These are phyloP conservation scores for Ramalina intermedia DNA, from an alignment of 495 filamentous ascomycete species.

Conservation along the genomic window DNA sequence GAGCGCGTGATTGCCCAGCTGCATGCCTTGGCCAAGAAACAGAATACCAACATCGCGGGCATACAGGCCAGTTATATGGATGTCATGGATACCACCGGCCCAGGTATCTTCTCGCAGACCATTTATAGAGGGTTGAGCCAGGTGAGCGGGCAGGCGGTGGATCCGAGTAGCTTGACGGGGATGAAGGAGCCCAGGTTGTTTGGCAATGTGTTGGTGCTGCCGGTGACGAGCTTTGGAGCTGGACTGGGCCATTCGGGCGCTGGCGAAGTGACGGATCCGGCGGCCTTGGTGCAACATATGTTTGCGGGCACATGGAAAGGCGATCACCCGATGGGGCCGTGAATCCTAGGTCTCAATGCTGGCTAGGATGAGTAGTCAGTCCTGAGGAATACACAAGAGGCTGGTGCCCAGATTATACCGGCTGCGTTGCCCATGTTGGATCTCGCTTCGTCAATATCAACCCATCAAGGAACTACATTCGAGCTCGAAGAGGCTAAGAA, in stretches of 20 bases:
- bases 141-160: constrained; percentile 13
- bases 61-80: constrained; percentile 12
- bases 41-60: constrained; percentile 1
- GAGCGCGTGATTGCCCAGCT: constrained; percentile 8
- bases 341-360: no score
- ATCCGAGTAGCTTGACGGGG: constrained; percentile 16
- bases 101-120: constrained; percentile 24
- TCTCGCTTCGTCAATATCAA: no score
- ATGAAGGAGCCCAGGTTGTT: constrained; percentile 23
- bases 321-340: constrained; percentile 5
- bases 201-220: constrained; percentile 28
- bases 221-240: constrained; percentile 27
- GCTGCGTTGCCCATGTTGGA: no score
- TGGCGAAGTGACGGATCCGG: constrained; percentile 18
- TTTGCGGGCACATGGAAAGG: constrained; percentile 24
- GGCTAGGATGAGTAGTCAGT: no score
- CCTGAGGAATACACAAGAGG: no score
- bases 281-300: constrained; percentile 21
- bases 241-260: constrained; percentile 15
- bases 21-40: not conserved
- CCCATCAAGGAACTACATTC: no score
- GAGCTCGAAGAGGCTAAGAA: no score
- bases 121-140: constrained; percentile 21
- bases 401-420: no score
- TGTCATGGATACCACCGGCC: constrained; percentile 28